phyloP scores from a whole-genome alignment of 352 stramenopile species.

The Discostella stelligera region DNA sequence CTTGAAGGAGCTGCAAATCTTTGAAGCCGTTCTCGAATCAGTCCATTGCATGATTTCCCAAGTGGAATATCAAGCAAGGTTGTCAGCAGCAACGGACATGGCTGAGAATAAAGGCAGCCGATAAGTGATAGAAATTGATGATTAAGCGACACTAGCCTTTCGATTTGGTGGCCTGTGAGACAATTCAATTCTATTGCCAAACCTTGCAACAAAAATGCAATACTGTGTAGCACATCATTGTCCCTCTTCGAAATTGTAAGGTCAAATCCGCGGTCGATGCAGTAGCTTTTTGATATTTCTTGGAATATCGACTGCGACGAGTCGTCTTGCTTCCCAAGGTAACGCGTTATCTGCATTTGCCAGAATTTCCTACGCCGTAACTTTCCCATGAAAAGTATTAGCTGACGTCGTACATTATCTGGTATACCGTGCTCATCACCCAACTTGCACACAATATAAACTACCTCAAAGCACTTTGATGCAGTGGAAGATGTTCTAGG shows the following conservation, averaged over 20 bases:
- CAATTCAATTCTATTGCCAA: slow-evolving; percentile 61
- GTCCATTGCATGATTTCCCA: slow-evolving; percentile 31
- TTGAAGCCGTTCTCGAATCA: slow-evolving; percentile 31
- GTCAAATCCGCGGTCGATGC: slow-evolving; percentile 26
- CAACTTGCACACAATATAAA: slow-evolving; percentile 58
- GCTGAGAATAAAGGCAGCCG: slow-evolving; percentile 41
- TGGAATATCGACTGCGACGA: slow-evolving; percentile 48
- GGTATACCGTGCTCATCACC: slow-evolving; percentile 5
- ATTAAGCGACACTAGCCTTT: slow-evolving; percentile 4
- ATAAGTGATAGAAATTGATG: slow-evolving; percentile 26
- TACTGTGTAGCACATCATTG: slow-evolving; percentile 60
- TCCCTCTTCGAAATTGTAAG: slow-evolving; percentile 32
- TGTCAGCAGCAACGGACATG: slow-evolving; percentile 34
- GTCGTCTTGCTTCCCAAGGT: slow-evolving; percentile 35
- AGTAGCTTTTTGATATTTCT: slow-evolving; percentile 38
- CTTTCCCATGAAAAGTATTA: slow-evolving; percentile 39
- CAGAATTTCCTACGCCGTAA: slow-evolving; percentile 60
- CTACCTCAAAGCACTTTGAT: slow-evolving; percentile 66
- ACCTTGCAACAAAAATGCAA: slow-evolving; percentile 76
- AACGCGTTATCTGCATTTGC: slow-evolving; percentile 46
- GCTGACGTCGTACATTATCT: slow-evolving; percentile 15
- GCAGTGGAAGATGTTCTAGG: slow-evolving; percentile 41
- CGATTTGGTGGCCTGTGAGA: slow-evolving; percentile 28
- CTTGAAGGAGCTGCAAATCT: slow-evolving; percentile 27
- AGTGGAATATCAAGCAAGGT: slow-evolving; percentile 44